Base-by-base conservation (phyloP, 257 asterid species). In the Forsythia suspensa region DNA sequence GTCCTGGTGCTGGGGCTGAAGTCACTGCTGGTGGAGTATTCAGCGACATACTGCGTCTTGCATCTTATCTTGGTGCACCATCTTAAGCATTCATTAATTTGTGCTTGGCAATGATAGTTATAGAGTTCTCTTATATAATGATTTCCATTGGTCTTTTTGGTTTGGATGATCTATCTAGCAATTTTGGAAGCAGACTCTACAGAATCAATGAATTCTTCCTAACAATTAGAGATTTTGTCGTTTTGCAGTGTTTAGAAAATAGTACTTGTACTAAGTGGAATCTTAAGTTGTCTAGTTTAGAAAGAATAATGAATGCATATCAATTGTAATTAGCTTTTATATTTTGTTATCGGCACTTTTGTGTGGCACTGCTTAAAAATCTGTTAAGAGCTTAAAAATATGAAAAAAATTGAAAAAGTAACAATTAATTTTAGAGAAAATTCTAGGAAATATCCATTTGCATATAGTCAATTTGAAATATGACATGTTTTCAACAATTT, bases 1-100 rank as follows among this genome's bases (percentile, higher is more conserved):
- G 99, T 40, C 99, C 99, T 0, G 99, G 99, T 82, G 99, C 99
- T n/a, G 99, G 99, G 34, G 99, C 99, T 34, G 98, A 91, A 86
- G 99, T 95, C 57, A 95, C 98, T 0, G 98, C 99, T 12, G 99
- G 95, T 37, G 99, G 99, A 77, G 97, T 95, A 36, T 95, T 95
- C 87, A 88, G 98, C 36, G 99, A 95, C 86, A 82, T 95, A 73
- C 83, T 95, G 85, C 97, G 99, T 59, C 98, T 95, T 59, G 94
- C 99, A 24, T 93, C 99, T 0, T 93, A 95, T 83, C 97, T 93
- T 21, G 99, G 99, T 4, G 97, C 99, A 36, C 99, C 99, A 21
- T 95, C 97, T 63, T 92, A 88, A 86, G 59, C 59, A 5, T 13
- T 48, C 15, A 29, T 29, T 29, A 29, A 29, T 29, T 29, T 29